Evolutionary conservation across 495 filamentous ascomycete species (phyloP).

Genomic region (Saxophila tyrrhenica): DNA sequence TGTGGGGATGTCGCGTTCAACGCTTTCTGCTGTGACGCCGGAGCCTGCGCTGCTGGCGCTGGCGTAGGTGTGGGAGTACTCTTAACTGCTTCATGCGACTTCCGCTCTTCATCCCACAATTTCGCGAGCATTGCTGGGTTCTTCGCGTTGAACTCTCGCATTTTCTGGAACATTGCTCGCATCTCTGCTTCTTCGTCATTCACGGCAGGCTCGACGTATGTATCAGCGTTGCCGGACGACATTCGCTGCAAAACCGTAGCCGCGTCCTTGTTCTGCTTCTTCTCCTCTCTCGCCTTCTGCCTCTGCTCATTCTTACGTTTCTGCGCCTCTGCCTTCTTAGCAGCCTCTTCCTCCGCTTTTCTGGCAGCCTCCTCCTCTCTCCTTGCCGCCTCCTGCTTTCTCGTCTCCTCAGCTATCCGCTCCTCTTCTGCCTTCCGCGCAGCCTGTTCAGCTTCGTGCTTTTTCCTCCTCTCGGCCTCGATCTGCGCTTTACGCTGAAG

Average conservation of each 20-base stretch:
- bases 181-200: constrained; percentile 21
- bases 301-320: constrained; percentile 11
- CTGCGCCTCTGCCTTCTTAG: constrained; percentile 11
- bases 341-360: constrained; percentile 3
- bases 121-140: constrained; percentile 29
- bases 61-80: not conserved
- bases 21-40: not conserved
- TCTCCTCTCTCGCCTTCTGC: constrained; percentile 15
- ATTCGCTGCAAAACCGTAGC: constrained; percentile 10
- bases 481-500: constrained; percentile 24
- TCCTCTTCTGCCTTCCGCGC: constrained; percentile 21
- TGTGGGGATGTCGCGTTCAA: not conserved
- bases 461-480: constrained; percentile 14
- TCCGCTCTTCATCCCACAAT: constrained; percentile 32
- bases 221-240: not conserved
- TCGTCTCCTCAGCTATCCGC: constrained; percentile 15
- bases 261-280: constrained; percentile 12
- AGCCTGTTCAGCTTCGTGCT: constrained; percentile 5
- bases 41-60: not conserved
- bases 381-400: constrained; percentile 2
- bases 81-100: constrained; percentile 7
- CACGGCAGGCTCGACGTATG: not conserved
- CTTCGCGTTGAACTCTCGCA: constrained; percentile 31
- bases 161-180: constrained; percentile 30
- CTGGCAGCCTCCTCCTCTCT: constrained; percentile 4